Percentiles rank a stretch among this genome's conserved stretches.
phyloP scores from a whole-genome alignment of 2,329 filamentous ascomycete genomes.

The Ophiosphaerella narmari region DNA sequence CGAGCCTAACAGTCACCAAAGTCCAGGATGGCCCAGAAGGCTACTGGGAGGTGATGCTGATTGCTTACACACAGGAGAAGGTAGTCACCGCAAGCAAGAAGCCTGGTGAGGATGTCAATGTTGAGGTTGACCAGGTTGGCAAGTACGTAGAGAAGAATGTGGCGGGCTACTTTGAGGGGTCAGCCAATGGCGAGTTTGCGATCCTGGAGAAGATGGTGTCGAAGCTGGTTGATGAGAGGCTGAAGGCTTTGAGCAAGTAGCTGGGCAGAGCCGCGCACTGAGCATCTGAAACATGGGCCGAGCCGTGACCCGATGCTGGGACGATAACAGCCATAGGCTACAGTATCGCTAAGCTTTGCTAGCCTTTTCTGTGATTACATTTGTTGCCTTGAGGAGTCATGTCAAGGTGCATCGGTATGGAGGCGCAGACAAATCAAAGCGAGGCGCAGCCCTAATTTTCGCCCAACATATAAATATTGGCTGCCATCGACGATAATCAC shows the following conservation, averaged over 20 bases:
- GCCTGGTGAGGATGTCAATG: slow-evolving; percentile 80
- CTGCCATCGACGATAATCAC: not conserved
- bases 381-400: slow-evolving; percentile 14
- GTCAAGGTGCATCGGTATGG: slow-evolving; percentile 25
- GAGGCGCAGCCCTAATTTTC: slow-evolving; percentile 41
- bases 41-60: slow-evolving; percentile 96
- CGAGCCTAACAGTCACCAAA: slow-evolving; percentile 87
- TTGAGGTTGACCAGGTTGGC: slow-evolving; percentile 87
- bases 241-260: slow-evolving; percentile 51
- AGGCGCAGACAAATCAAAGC: slow-evolving; percentile 36
- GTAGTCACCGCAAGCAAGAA: slow-evolving; percentile 81
- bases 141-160: slow-evolving; percentile 93
- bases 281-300: slow-evolving; percentile 2
- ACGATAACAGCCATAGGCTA: not conserved
- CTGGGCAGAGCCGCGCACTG: not conserved
- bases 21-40: slow-evolving; percentile 80
- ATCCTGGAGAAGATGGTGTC: slow-evolving; percentile 61
- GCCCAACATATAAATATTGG: slow-evolving; percentile 24
- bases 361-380: not conserved
- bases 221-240: slow-evolving; percentile 73
- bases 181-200: slow-evolving; percentile 55
- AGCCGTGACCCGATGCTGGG: not conserved
- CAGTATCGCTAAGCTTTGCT: slow-evolving; percentile 1
- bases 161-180: slow-evolving; percentile 72
- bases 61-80: slow-evolving; percentile 93